Evolutionary conservation across 176 grass and related monocot species (phyloP), one percentile per base, ranked within the genome.

Genomic region (Zizania latifolia): DNA sequence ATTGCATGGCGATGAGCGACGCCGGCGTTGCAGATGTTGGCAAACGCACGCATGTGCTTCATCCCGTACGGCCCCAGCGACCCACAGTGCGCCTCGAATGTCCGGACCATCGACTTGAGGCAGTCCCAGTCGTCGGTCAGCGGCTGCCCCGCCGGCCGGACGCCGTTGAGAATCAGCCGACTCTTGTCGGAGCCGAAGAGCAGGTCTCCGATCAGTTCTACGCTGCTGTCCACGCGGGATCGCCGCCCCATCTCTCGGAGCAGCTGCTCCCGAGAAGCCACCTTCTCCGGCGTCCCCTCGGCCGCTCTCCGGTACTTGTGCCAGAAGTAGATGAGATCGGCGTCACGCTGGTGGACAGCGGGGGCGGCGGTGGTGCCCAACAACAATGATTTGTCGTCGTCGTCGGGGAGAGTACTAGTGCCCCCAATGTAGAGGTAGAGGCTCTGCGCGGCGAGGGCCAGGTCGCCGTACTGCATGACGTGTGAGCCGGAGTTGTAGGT

Each of bases 21-120:
- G 35, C 85, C 87, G 12, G 85, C 88, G 51, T 93, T 97, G 87
- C 90, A 93, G 29, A 97, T 84, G 45, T 97, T 93, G 72, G 93
- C 93, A 0, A 97, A 69, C 32, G 83, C 76, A 0, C 93, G 80
- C 87, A 90, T 93, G 72, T 97, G 90, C 78, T 90, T 97, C 85
- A 97, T 97, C 21, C 93, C 93, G 41, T 97, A 97, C 73, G 93
- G 90, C 3, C 51, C 65, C 4, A 97, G 79, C 32, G 79, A 68
- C 1, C 87, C 93, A 41, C 93, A 97, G 0, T 86, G 67, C 34
- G 14, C 33, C 79, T 97, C 72, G 74, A 90, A 97, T 38, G 48
- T 68, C 53, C 87, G 56, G 54, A 88, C 93, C 80, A 74, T 40
- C 5, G 63, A 68, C 57, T 90, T 93, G 57, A 97, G 93, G 87